Evolutionary conservation across 2,329 filamentous ascomycete genomes (phyloP).

Genomic region (Penicillium decumbens): DNA sequence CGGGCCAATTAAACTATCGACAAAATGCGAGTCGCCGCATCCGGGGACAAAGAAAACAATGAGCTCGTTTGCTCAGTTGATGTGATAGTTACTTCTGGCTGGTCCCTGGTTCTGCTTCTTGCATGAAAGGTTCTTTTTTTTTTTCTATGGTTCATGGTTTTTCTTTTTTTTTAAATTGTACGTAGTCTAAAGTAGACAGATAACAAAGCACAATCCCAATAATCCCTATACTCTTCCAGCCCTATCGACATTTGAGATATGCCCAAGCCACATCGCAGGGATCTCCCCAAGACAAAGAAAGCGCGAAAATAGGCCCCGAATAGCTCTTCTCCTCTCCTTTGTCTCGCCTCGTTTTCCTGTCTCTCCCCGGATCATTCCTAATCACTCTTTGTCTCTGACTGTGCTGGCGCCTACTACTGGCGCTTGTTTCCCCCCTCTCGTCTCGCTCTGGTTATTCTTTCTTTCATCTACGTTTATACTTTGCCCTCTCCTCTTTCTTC

Average conservation of each 20-base stretch:
- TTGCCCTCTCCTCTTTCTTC: constrained; percentile 10
- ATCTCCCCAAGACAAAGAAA: not conserved
- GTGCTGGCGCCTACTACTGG: not conserved
- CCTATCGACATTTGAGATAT: not conserved
- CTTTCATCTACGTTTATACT: constrained; percentile 15
- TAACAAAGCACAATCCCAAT: not conserved
- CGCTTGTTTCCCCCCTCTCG: not conserved
- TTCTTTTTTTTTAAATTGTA: not conserved
- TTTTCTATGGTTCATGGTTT: not conserved
- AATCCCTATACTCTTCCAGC: too few relatives aligned
- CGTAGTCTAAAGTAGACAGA: not conserved
- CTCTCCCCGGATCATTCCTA: not conserved
- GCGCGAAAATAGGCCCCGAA: constrained; percentile 2
- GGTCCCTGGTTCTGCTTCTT: not conserved
- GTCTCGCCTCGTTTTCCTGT: constrained; percentile 7
- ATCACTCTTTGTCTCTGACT: not conserved
- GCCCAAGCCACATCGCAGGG: constrained; percentile 9
- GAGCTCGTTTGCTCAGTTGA: constrained; percentile 23
- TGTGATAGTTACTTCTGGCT: not conserved
- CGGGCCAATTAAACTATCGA: constrained; percentile 5
- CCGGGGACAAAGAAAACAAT: constrained; percentile 28
- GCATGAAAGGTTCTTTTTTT: too few relatives aligned
- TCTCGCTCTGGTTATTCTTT: not conserved
- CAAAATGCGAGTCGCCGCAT: constrained; percentile 19
- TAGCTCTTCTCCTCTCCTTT: constrained; percentile 3